A percentile compares a stretch with the other conserved stretches of the same genome.
Evolutionary conservation across 2,329 filamentous ascomycete genomes (phyloP).

Genomic region (Ustilaginoidea virens): DNA sequence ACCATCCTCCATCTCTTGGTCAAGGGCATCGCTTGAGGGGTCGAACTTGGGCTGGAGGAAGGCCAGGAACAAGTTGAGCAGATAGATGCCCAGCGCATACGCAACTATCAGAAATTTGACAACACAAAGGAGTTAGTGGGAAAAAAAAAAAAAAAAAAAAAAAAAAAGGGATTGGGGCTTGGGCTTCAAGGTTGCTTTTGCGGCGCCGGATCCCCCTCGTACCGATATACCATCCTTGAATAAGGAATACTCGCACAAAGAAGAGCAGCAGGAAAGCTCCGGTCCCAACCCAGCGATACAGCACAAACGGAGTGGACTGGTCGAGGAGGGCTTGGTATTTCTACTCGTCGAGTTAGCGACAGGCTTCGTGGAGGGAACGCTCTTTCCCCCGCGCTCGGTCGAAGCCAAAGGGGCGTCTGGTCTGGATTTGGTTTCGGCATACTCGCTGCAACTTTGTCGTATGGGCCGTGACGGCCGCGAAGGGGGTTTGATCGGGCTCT

Average conservation of each 20-base stretch:
- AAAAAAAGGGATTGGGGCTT: no score
- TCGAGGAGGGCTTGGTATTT: constrained; percentile 91
- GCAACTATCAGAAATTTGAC: constrained; percentile 48
- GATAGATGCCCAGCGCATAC: constrained; percentile 95
- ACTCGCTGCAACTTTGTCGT: constrained; percentile 63
- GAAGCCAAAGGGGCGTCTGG: no score
- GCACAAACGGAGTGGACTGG: constrained; percentile 75
- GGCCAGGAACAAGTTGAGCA: constrained; percentile 96
- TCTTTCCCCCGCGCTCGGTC: no score
- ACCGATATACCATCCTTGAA: constrained; percentile 99
- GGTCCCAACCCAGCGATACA: constrained; percentile 87
- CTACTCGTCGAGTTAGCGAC: constrained; percentile 27
- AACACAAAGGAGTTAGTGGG: neutral
- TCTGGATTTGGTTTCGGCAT: no score
- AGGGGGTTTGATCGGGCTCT: constrained; percentile 82
- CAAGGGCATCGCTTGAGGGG: constrained; percentile 76
- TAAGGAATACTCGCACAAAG: constrained; percentile 75
- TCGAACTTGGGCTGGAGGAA: constrained; percentile 98
- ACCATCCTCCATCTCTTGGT: constrained; percentile 94
- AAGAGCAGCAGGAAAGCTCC: constrained; percentile 61
- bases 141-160: no score
- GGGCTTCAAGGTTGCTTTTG: no score
- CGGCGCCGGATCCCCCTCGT: constrained; percentile 10
- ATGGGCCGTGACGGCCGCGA: constrained; percentile 76
- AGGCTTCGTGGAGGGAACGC: neutral